A percentile compares a stretch with the other conserved stretches of the same genome.
Evolutionary conservation across 768 basidiomycete species (phyloP).

Genomic region (Pisolithus tinctorius): DNA sequence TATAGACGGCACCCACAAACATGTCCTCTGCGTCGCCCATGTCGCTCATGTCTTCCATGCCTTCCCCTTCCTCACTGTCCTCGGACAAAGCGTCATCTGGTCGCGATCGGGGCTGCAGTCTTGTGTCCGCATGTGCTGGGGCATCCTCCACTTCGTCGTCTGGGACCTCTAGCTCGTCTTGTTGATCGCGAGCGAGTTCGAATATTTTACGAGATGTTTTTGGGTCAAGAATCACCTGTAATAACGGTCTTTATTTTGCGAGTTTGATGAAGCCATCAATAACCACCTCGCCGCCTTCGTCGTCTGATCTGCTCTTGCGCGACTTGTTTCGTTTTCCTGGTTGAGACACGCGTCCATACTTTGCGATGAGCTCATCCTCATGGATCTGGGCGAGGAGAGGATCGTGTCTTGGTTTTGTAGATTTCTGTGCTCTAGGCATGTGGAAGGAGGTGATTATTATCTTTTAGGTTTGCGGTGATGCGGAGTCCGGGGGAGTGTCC

Average conservation of each 20-base stretch:
- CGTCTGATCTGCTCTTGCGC: slow-evolving; percentile 35
- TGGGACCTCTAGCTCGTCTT: slow-evolving; percentile 73
- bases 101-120: slow-evolving; percentile 18
- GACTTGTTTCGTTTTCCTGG: slow-evolving; percentile 72
- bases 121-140: slow-evolving; percentile 21
- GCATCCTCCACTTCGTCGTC: slow-evolving; percentile 41
- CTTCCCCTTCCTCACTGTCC: slow-evolving; percentile 39
- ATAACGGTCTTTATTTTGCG: neutral
- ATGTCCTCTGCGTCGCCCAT: slow-evolving; percentile 53
- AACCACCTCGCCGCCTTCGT: slow-evolving; percentile 56
- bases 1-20: slow-evolving; percentile 39
- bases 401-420: slow-evolving; percentile 68
- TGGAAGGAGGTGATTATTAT: slow-evolving; percentile 4
- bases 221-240: slow-evolving; percentile 65
- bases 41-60: slow-evolving; percentile 30
- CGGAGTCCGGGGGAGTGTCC: neutral
- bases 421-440: slow-evolving; percentile 63
- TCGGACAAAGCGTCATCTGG: slow-evolving; percentile 49
- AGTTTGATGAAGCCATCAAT: slow-evolving; percentile 7
- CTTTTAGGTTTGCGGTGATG: neutral
- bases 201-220: slow-evolving; percentile 85
- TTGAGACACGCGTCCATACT: slow-evolving; percentile 71
- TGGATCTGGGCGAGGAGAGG: slow-evolving; percentile 81
- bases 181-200: slow-evolving; percentile 87
- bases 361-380: slow-evolving; percentile 68